phyloP scores from a whole-genome alignment of 1,284 basidiomycete species.

The Dichomitus squalens region DNA sequence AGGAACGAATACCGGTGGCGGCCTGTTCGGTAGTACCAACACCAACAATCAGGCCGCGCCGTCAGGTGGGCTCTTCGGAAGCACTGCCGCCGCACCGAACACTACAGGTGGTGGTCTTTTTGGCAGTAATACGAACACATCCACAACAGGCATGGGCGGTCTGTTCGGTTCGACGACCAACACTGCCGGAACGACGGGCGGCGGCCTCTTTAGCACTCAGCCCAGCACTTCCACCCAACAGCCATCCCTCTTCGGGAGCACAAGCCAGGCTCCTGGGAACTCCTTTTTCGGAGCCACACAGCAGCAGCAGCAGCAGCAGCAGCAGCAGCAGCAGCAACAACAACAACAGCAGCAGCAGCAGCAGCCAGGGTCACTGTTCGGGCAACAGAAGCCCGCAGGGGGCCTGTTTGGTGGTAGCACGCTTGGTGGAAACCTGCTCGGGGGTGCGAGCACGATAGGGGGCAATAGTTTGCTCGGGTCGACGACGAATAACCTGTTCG shows the following conservation, averaged over 20 bases:
- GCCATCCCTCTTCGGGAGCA: background rate
- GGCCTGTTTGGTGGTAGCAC: slow-evolving; percentile 25
- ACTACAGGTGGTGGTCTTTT: background rate
- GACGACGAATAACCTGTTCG: slow-evolving; percentile 32
- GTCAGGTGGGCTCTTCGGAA: slow-evolving; percentile 27
- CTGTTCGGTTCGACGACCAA: slow-evolving; percentile 23
- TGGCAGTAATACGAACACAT: slow-evolving; percentile 10
- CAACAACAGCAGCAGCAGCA: slow-evolving; percentile 31
- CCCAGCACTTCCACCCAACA: background rate
- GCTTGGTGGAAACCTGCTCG: slow-evolving; percentile 13
- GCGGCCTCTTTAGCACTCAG: slow-evolving; percentile 5
- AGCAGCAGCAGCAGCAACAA: slow-evolving; percentile 29
- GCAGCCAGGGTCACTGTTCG: slow-evolving; percentile 20
- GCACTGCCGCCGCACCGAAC: slow-evolving; percentile 7
- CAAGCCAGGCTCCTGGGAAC: slow-evolving; percentile 5
- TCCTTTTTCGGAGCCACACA: slow-evolving; percentile 20
- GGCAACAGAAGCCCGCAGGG: slow-evolving; percentile 14
- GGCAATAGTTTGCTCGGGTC: slow-evolving; percentile 31
- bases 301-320: slow-evolving; percentile 20
- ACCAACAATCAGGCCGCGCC: slow-evolving; percentile 11
- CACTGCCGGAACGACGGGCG: background rate
- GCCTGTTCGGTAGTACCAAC: slow-evolving; percentile 39
- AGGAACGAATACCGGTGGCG: slow-evolving; percentile 17
- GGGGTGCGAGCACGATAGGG: slow-evolving; percentile 24
- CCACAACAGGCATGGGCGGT: slow-evolving; percentile 14